These are phyloP conservation scores for Waitea zeae DNA, from an alignment of 1,284 basidiomycete species.

Conservation along the genomic window DNA sequence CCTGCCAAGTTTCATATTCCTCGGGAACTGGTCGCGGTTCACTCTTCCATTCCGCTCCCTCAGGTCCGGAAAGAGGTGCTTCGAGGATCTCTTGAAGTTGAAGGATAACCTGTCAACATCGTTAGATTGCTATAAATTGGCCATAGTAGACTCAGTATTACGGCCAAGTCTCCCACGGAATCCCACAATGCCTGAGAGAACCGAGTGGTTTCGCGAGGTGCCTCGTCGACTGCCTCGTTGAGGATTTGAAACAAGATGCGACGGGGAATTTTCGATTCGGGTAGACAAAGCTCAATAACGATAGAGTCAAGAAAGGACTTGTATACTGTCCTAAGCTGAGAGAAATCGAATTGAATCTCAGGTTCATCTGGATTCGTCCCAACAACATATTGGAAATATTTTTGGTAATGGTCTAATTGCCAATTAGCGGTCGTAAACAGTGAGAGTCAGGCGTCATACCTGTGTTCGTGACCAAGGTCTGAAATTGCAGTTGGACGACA, in stretches of 20 bases:
- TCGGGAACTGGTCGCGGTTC: slow-evolving; percentile 31
- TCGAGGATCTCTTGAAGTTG: slow-evolving; percentile 47
- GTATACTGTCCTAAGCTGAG: slow-evolving; percentile 36
- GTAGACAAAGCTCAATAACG: slow-evolving; percentile 61
- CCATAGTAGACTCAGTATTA: slow-evolving; percentile 16
- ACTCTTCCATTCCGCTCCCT: slow-evolving; percentile 30
- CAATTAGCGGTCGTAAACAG: slow-evolving; percentile 7
- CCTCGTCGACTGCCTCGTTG: slow-evolving; percentile 49
- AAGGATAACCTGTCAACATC: slow-evolving; percentile 28
- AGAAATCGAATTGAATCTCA: slow-evolving; percentile 43
- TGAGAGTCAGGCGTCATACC: slow-evolving; percentile 23
- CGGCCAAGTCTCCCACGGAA: slow-evolving; percentile 59
- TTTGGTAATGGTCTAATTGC: slow-evolving; percentile 39
- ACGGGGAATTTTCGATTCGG: slow-evolving; percentile 42
- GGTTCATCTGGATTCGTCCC: slow-evolving; percentile 22
- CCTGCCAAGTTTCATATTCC: slow-evolving; percentile 41
- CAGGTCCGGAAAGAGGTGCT: slow-evolving; percentile 31
- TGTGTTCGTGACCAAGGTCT: slow-evolving; percentile 42
- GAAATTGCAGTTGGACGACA: slow-evolving; percentile 41
- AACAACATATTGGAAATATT: slow-evolving; percentile 38
- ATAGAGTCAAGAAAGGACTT: slow-evolving; percentile 66
- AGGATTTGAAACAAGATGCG: slow-evolving; percentile 45
- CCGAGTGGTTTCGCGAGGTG: slow-evolving; percentile 46
- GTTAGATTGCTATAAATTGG: background rate
- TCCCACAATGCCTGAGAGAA: slow-evolving; percentile 67